phyloP scores from a whole-genome alignment of 2,329 filamentous ascomycete genomes.

The Colletotrichum incanum region DNA sequence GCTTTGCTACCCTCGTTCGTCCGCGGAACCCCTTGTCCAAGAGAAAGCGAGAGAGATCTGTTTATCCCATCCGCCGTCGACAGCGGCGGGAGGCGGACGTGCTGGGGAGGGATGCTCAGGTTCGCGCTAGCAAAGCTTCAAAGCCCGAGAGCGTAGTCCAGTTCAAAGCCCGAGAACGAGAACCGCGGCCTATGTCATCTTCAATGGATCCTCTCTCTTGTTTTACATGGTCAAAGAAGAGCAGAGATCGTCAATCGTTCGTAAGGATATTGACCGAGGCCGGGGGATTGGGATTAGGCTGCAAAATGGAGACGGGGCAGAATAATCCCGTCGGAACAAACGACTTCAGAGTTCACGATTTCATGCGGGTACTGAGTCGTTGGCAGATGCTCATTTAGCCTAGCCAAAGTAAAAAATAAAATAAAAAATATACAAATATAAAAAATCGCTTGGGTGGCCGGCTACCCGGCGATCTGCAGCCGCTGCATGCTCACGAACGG shows the following conservation, averaged over 20 bases:
- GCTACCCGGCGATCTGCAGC: slow-evolving; percentile 30
- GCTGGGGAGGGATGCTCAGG: slow-evolving; percentile 13
- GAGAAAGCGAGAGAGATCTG: slow-evolving; percentile 18
- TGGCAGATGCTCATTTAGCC: slow-evolving; percentile 12
- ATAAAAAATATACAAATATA: slow-evolving; percentile 2
- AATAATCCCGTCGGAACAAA: slow-evolving; percentile 36
- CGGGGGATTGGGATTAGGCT: neutral
- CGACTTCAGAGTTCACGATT: neutral
- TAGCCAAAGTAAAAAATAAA: slow-evolving; percentile 25
- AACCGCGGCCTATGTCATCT: slow-evolving; percentile 8
- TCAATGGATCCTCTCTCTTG: slow-evolving; percentile 7
- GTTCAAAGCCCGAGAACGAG: slow-evolving; percentile 36
- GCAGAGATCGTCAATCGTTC: slow-evolving; percentile 14
- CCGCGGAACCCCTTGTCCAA: slow-evolving; percentile 23
- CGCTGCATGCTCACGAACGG: slow-evolving; percentile 19
- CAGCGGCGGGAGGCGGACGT: slow-evolving; percentile 20
- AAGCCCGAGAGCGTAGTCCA: slow-evolving; percentile 29
- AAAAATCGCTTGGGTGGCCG: slow-evolving; percentile 27
- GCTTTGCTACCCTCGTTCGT: neutral
- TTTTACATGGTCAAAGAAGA: neutral
- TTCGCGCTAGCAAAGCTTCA: slow-evolving; percentile 29
- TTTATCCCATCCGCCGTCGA: slow-evolving; percentile 21
- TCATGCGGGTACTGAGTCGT: slow-evolving; percentile 35
- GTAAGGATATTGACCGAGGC: slow-evolving; percentile 17
- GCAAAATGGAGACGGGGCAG: neutral